Percentiles rank a stretch among this genome's conserved stretches.
Conservation (phyloP, 2,329 filamentous ascomycete genomes). For the Trematosphaeria pertusa region DNA sequence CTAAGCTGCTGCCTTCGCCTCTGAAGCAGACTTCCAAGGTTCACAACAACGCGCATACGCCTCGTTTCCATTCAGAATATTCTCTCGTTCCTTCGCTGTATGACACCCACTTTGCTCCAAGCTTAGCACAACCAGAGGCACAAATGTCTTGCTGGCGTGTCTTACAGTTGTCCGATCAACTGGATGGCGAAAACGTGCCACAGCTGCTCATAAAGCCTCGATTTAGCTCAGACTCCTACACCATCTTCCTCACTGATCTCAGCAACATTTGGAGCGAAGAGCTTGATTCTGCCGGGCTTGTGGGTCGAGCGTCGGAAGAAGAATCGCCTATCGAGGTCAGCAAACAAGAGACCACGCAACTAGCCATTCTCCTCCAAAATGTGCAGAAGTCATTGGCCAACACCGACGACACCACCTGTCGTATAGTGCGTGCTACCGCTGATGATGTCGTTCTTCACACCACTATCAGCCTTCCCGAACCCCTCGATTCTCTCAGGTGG, state of each 20-base stretch:
- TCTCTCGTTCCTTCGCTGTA: neutral
- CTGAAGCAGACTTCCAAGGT: neutral
- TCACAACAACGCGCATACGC: neutral
- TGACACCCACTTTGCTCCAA: neutral
- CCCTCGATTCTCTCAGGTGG: slow-evolving; percentile 71
- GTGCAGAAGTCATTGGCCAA: slow-evolving; percentile 59
- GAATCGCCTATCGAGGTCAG: slow-evolving; percentile 77
- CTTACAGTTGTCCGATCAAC: slow-evolving; percentile 34
- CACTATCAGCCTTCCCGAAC: slow-evolving; percentile 67
- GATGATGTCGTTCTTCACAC: slow-evolving; percentile 60
- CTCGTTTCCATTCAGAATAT: neutral
- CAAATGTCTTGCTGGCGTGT: slow-evolving; percentile 47
- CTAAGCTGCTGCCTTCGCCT: slow-evolving; percentile 18
- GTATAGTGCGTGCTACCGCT: slow-evolving; percentile 37
- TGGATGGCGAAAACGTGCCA: slow-evolving; percentile 53
- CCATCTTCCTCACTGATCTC: slow-evolving; percentile 73
- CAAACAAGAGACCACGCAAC: slow-evolving; percentile 69
- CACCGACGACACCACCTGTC: slow-evolving; percentile 45
- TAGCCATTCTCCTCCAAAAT: slow-evolving; percentile 70
- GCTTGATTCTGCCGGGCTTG: slow-evolving; percentile 67
- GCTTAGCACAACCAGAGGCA: too few relatives aligned
- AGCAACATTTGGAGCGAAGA: slow-evolving; percentile 75
- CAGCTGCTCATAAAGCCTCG: slow-evolving; percentile 68
- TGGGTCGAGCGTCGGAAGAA: slow-evolving; percentile 66
- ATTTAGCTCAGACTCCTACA: slow-evolving; percentile 66